These are phyloP conservation scores for Hypoxylon trugodes DNA, from an alignment of 495 filamentous ascomycete species.

Conservation along the genomic window DNA sequence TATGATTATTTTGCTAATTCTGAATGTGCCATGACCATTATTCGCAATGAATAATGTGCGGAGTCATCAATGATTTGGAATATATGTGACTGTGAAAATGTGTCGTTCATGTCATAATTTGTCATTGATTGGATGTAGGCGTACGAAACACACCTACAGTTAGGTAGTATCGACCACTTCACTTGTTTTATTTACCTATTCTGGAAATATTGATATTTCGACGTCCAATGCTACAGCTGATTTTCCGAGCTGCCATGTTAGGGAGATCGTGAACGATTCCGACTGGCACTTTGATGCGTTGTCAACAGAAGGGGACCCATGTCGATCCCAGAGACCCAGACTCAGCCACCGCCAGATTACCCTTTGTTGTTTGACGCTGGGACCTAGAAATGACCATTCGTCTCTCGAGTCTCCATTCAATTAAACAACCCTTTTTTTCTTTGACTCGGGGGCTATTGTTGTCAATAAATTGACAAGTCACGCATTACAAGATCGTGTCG, in stretches of 20 bases:
- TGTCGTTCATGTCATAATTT: no score
- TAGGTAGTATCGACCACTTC: neutral
- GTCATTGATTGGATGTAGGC: no score
- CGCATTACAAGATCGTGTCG: neutral
- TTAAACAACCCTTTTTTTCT: conserved; percentile 1
- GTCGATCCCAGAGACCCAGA: conserved; percentile 20
- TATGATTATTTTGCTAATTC: no score
- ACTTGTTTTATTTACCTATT: neutral
- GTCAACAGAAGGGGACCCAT: conserved; percentile 27
- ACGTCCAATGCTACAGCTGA: neutral
- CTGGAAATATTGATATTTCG: neutral
- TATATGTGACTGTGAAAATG: no score
- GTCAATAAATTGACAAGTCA: conserved; percentile 5
- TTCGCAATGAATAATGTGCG: no score
- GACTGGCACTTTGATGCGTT: conserved; percentile 24
- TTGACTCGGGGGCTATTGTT: neutral
- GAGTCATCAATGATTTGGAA: no score
- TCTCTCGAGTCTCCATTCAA: neutral
- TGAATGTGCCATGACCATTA: no score
- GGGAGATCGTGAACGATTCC: conserved; percentile 10
- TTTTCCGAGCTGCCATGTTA: conserved; percentile 2
- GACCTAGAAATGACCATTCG: neutral
- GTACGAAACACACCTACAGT: no score
- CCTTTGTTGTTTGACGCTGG: conserved; percentile 4
- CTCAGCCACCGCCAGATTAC: conserved; percentile 10